Evolutionary conservation across 2,329 filamentous ascomycete genomes (phyloP).

Genomic region (Aspergillus phoenicis): DNA sequence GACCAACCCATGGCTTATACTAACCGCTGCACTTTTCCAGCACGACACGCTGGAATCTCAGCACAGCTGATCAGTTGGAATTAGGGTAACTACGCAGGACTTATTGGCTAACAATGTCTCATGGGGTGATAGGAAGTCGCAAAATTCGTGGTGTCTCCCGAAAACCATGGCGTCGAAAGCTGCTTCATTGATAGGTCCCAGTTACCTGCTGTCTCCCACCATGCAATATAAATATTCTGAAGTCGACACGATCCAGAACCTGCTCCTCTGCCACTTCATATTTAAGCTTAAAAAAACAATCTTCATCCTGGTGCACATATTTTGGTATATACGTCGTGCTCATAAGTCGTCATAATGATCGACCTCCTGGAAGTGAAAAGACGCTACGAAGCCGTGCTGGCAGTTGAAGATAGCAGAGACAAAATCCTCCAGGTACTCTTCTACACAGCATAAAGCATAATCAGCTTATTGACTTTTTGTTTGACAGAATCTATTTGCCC

Average conservation of each 20-base stretch:
- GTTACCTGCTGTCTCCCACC: background rate
- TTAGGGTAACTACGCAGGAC: background rate
- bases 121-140: background rate
- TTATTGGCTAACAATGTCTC: background rate
- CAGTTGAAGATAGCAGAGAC: constrained; percentile 23
- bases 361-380: constrained; percentile 13
- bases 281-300: background rate
- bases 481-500: constrained; percentile 17
- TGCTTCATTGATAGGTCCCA: background rate
- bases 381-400: constrained; percentile 11
- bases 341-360: background rate
- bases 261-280: background rate
- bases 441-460: background rate
- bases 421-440: constrained; percentile 17
- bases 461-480: background rate
- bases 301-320: too few species aligned
- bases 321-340: too few species aligned
- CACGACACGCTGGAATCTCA: background rate
- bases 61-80: background rate
- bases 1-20: background rate
- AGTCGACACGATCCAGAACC: background rate
- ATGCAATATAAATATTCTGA: background rate
- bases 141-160: background rate
- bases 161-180: background rate
- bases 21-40: background rate